These are phyloP conservation scores for bread wheat (Triticum aestivum) DNA, from an alignment of 176 grass and related monocot species.

Conservation along the genomic window IWGSC_CS_RefSeq_v2.1 NC_057804.1:448845679-448846178, in stretches of 20 bases:
- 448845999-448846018: too few species aligned
- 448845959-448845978: neutral
- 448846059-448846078: too few species aligned
- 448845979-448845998: neutral
- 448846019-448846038: too few species aligned
- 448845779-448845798: constrained; percentile 52
- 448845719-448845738: constrained; percentile 28
- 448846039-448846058: too few species aligned
- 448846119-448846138: neutral
- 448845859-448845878: neutral
- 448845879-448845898: neutral
- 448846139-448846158: neutral
- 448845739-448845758: constrained; percentile 33
- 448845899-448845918: neutral
- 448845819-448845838: constrained; percentile 63
- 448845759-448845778: constrained; percentile 73
- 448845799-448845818: constrained; percentile 50
- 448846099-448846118: too few species aligned
- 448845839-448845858: constrained; percentile 36
- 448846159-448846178: too few species aligned
- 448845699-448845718: neutral
- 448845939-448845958: neutral
- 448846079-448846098: too few species aligned
- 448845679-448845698: neutral
- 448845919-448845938: neutral